phyloP scores from a whole-genome alignment of 164 flowering plant species.

The Warburgia ugandensis region DNA sequence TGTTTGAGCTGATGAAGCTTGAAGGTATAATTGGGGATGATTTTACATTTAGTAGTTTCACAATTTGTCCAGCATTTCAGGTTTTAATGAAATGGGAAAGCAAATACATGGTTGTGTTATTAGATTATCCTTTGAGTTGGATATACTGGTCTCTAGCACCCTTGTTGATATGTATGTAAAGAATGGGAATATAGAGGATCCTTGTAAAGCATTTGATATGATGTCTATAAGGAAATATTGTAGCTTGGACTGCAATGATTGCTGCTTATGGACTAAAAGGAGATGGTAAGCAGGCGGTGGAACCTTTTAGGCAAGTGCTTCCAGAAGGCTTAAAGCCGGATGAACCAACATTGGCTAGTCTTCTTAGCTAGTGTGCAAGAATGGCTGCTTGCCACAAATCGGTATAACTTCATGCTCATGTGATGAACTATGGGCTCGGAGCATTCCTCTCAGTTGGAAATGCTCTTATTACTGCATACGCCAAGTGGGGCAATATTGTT shows the following conservation, averaged over 20 bases:
- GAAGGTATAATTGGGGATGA: slow-evolving; percentile 39
- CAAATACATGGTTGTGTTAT: slow-evolving; percentile 45
- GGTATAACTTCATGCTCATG: slow-evolving; percentile 39
- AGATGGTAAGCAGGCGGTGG: slow-evolving; percentile 45
- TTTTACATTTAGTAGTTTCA: slow-evolving; percentile 49
- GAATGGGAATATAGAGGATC: slow-evolving; percentile 31
- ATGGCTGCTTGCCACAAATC: slow-evolving; percentile 31
- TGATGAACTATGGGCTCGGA: slow-evolving; percentile 31
- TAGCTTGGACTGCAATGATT: slow-evolving; percentile 63
- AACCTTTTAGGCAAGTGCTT: slow-evolving; percentile 40
- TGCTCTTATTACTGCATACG: slow-evolving; percentile 50
- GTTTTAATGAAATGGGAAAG: slow-evolving; percentile 28
- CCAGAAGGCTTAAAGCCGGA: slow-evolving; percentile 34
- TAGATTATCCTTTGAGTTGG: slow-evolving; percentile 30
- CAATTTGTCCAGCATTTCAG: slow-evolving; percentile 24
- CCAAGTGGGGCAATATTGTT: slow-evolving; percentile 45
- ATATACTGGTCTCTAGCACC: slow-evolving; percentile 44
- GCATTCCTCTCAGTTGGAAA: slow-evolving; percentile 32
- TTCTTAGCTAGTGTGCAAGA: slow-evolving; percentile 53
- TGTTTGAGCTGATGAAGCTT: slow-evolving; percentile 35
- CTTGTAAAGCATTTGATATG: slow-evolving; percentile 43
- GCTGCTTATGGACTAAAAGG: slow-evolving; percentile 58
- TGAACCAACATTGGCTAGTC: slow-evolving; percentile 53
- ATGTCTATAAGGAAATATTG: slow-evolving; percentile 38
- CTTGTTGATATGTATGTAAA: slow-evolving; percentile 63